phyloP scores from a whole-genome alignment of 768 basidiomycete species.

The Tylopilus felleus region DNA sequence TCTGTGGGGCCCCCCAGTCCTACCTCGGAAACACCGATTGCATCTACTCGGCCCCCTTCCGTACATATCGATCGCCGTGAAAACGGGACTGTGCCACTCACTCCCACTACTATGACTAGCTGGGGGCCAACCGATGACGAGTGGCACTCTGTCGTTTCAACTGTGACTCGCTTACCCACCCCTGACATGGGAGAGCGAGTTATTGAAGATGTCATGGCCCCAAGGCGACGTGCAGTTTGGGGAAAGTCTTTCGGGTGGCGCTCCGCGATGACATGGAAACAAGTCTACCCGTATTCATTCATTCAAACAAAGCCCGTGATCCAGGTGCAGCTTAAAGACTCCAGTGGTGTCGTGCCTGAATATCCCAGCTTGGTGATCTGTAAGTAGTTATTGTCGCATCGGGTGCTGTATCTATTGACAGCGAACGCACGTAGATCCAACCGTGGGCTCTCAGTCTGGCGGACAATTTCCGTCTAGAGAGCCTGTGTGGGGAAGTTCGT shows the following conservation, averaged over 20 bases:
- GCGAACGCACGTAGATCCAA: slow-evolving; percentile 30
- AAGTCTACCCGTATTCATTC: slow-evolving; percentile 17
- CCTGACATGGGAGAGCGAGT: slow-evolving; percentile 58
- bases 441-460: slow-evolving; percentile 34
- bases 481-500: slow-evolving; percentile 16
- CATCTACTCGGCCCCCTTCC: slow-evolving; percentile 45
- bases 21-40: slow-evolving; percentile 37
- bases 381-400: slow-evolving; percentile 13
- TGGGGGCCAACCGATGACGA: slow-evolving; percentile 49
- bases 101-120: slow-evolving; percentile 40
- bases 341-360: slow-evolving; percentile 8
- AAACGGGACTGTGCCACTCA: slow-evolving; percentile 53
- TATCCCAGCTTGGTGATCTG: slow-evolving; percentile 32
- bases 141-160: slow-evolving; percentile 33
- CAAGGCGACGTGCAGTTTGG: slow-evolving; percentile 14
- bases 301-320: not conserved
- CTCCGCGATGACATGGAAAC: slow-evolving; percentile 19
- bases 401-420: not conserved
- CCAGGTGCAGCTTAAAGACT: slow-evolving; percentile 6
- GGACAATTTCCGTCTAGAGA: slow-evolving; percentile 21
- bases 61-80: slow-evolving; percentile 52
- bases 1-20: slow-evolving; percentile 55
- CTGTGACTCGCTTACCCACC: slow-evolving; percentile 42
- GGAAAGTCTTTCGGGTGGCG: slow-evolving; percentile 26
- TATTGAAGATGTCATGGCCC: slow-evolving; percentile 14